A percentile compares a stretch with the other conserved stretches of the same genome.
Conservation (phyloP, 2,329 filamentous ascomycete species). For the Tolypocladium tundrense region DNA sequence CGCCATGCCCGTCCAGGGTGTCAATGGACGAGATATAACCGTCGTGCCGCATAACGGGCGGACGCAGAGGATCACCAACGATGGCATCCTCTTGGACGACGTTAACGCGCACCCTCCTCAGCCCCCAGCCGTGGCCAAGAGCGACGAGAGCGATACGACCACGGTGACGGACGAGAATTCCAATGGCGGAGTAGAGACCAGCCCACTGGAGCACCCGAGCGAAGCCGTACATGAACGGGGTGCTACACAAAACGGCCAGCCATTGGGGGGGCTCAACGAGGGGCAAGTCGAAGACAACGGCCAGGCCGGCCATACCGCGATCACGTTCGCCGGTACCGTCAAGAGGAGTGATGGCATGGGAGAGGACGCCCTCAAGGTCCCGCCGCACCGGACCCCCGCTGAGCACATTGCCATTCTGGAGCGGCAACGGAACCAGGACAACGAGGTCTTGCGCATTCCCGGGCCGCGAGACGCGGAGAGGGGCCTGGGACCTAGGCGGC, state of each 20-base stretch:
- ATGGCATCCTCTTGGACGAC: slow-evolving; percentile 41
- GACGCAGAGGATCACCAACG: slow-evolving; percentile 49
- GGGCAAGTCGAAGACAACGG: not conserved
- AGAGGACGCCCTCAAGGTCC: slow-evolving; percentile 34
- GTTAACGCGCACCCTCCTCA: slow-evolving; percentile 20
- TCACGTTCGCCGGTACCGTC: slow-evolving; percentile 61
- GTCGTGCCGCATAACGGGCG: slow-evolving; percentile 50
- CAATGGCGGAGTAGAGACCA: slow-evolving; percentile 6
- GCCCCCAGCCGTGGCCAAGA: slow-evolving; percentile 8
- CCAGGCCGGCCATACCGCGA: slow-evolving; percentile 22
- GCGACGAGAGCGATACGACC: slow-evolving; percentile 28
- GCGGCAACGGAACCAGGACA: slow-evolving; percentile 68
- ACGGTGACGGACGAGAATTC: slow-evolving; percentile 16
- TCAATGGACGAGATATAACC: slow-evolving; percentile 55
- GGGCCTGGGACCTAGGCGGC: slow-evolving; percentile 57
- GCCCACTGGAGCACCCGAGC: slow-evolving; percentile 1
- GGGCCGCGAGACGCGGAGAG: slow-evolving; percentile 84
- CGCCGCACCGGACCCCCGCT: slow-evolving; percentile 48
- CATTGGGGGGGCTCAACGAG: not conserved
- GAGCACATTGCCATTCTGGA: slow-evolving; percentile 85
- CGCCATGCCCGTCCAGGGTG: slow-evolving; percentile 45
- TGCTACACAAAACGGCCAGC: not conserved
- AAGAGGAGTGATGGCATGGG: slow-evolving; percentile 46
- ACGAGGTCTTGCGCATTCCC: slow-evolving; percentile 74
- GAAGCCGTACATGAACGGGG: not conserved